phyloP scores from a whole-genome alignment of 1,284 basidiomycete genomes.

The Melampsora abietis-canadensis region DNA sequence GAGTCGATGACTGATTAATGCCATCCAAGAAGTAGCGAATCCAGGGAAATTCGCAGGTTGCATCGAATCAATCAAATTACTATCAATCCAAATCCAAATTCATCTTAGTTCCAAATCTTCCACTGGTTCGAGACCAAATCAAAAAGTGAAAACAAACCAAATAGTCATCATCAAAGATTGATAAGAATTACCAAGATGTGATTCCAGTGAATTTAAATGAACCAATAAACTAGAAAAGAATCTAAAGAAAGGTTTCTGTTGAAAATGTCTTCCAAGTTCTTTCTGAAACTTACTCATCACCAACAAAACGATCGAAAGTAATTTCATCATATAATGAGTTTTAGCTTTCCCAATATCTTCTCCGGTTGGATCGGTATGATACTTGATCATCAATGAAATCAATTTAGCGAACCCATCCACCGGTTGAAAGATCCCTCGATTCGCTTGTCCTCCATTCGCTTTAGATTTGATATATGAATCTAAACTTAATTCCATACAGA shows the following conservation, averaged over 20 bases:
- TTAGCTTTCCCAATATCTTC: constrained; percentile 88
- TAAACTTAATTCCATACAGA: constrained; percentile 91
- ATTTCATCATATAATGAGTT: constrained; percentile 95
- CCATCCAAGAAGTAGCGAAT: constrained; percentile 98
- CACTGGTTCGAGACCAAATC: background rate
- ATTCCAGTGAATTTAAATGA: constrained; percentile 80
- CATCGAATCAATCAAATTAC: constrained; percentile 90
- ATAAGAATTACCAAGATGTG: constrained; percentile 75
- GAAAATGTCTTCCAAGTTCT: constrained; percentile 83
- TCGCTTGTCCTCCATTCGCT: constrained; percentile 69
- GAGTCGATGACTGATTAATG: constrained; percentile 86
- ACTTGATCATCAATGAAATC: constrained; percentile 98
- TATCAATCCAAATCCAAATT: constrained; percentile 53
- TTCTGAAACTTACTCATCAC: constrained; percentile 93
- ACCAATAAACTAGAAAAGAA: constrained; percentile 96
- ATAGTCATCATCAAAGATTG: constrained; percentile 83
- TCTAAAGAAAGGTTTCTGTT: constrained; percentile 96
- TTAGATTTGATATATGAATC: constrained; percentile 85
- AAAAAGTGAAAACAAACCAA: constrained; percentile 18
- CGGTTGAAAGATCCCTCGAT: constrained; percentile 73
- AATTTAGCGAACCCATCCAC: constrained; percentile 92
- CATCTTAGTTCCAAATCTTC: background rate
- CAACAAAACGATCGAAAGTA: constrained; percentile 92
- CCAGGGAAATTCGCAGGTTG: constrained; percentile 96
- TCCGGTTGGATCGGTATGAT: constrained; percentile 84